Percentiles rank a stretch among this genome's conserved stretches.
These are phyloP conservation scores for Cephaloascus fragrans DNA, from an alignment of 805 yeast species.

Conservation along the genomic window DNA sequence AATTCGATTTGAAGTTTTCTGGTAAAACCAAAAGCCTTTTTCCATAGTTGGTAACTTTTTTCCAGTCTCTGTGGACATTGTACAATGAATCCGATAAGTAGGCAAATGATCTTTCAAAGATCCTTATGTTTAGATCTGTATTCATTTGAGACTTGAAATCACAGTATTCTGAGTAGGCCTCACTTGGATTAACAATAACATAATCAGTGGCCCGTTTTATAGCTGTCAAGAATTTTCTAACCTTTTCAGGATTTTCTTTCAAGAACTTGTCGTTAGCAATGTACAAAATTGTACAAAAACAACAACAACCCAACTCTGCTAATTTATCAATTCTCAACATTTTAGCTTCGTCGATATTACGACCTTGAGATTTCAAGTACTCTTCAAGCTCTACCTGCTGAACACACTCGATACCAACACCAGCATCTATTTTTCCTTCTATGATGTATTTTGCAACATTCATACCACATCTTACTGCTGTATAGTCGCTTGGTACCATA, in stretches of 20 bases:
- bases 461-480: constrained; percentile 53
- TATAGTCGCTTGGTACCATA: constrained; percentile 44
- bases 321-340: constrained; percentile 47
- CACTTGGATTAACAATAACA: constrained; percentile 30
- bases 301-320: constrained; percentile 50
- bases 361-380: constrained; percentile 30
- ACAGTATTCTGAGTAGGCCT: constrained; percentile 35
- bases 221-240: constrained; percentile 33
- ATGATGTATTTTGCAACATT: constrained; percentile 46
- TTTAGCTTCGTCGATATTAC: constrained; percentile 35
- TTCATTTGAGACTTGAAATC: constrained; percentile 39
- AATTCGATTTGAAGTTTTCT: constrained; percentile 37
- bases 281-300: constrained; percentile 48
- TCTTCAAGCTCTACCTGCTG: constrained; percentile 51
- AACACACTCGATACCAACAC: constrained; percentile 50
- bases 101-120: constrained; percentile 44
- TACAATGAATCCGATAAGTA: constrained; percentile 41
- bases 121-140: constrained; percentile 28
- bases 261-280: constrained; percentile 42
- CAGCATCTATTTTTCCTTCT: constrained; percentile 47
- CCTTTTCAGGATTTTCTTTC: constrained; percentile 34
- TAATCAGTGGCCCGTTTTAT: constrained; percentile 42
- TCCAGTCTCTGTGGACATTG: constrained; percentile 50
- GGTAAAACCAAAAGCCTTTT: constrained; percentile 44
- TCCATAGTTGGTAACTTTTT: constrained; percentile 44